Evolutionary conservation across 495 filamentous ascomycete species (phyloP).

Genomic region (Tuber melanosporum): DNA sequence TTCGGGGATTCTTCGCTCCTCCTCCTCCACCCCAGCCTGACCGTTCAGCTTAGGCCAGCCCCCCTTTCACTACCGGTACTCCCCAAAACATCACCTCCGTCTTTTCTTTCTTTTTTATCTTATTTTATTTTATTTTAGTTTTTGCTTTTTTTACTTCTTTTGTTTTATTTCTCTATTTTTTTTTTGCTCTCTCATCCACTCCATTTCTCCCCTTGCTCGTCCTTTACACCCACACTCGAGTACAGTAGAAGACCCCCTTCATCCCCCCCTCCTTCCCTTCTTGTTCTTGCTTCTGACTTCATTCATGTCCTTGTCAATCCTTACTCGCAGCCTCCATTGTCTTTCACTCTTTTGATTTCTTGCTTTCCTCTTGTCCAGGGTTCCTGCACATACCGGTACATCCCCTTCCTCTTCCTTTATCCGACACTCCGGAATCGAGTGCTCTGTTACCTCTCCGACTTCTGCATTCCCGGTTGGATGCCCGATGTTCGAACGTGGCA

Average conservation of each 20-base stretch:
- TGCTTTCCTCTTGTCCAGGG: constrained; percentile 23
- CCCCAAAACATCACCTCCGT: not conserved
- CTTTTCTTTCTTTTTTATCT: not conserved
- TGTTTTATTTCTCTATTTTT: not conserved
- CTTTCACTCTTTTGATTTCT: constrained; percentile 34
- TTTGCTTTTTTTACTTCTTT: not conserved
- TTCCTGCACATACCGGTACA: constrained; percentile 2
- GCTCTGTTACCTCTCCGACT: not conserved
- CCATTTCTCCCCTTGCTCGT: constrained; percentile 2
- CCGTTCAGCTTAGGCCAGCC: not conserved
- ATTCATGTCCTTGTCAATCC: constrained; percentile 29
- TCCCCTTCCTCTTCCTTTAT: constrained; percentile 24
- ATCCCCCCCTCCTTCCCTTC: not conserved
- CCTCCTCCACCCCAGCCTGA: not conserved
- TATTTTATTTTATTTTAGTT: not conserved
- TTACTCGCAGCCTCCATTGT: constrained; percentile 31
- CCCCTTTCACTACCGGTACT: not conserved
- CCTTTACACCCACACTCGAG: not conserved
- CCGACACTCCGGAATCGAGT: constrained; percentile 4
- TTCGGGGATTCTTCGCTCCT: not conserved
- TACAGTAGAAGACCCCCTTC: constrained; percentile 4
- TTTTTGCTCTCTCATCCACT: not conserved
- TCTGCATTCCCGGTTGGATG: constrained; percentile 26
- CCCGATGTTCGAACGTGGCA: constrained; percentile 39
- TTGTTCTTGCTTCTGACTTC: constrained; percentile 24